A percentile compares a stretch with the other conserved stretches of the same genome.
Evolutionary conservation across 1,139 yeast genomes (phyloP).

Genomic region (Diutina scorzettiae): DNA sequence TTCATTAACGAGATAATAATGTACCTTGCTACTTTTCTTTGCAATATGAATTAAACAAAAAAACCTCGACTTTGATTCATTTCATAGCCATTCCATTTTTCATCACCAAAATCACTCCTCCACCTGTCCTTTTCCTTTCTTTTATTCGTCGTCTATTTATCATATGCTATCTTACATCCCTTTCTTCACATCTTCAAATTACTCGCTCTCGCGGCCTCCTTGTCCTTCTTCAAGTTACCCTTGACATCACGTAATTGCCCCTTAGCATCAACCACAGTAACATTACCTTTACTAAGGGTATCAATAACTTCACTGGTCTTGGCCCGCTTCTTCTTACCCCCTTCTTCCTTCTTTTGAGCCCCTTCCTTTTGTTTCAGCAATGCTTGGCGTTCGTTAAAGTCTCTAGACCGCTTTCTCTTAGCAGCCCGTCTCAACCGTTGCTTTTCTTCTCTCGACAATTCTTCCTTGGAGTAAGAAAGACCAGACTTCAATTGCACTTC

Average conservation of each 20-base stretch:
- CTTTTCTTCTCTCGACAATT: conserved; percentile 76
- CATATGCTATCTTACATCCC: conserved; percentile 4
- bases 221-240: conserved; percentile 47
- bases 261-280: conserved; percentile 66
- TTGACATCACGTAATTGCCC: conserved; percentile 67
- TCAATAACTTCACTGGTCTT: conserved; percentile 56
- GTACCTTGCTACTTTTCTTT: no score
- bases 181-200: conserved; percentile 12
- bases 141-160: background rate
- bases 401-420: conserved; percentile 68
- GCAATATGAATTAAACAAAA: no score
- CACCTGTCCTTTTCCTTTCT: no score
- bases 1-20: no score
- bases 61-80: no score
- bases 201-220: conserved; percentile 11
- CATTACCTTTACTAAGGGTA: conserved; percentile 62
- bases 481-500: conserved; percentile 76
- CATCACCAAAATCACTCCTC: no score
- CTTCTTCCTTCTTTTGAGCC: conserved; percentile 9
- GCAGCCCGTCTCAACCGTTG: conserved; percentile 77
- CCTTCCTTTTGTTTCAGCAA: conserved; percentile 16
- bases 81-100: no score
- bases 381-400: conserved; percentile 27
- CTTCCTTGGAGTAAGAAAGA: conserved; percentile 71
- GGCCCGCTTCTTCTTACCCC: conserved; percentile 32